Evolutionary conservation across 139 green algal species (phyloP).

Genomic region (Desmodesmus armatus): DNA sequence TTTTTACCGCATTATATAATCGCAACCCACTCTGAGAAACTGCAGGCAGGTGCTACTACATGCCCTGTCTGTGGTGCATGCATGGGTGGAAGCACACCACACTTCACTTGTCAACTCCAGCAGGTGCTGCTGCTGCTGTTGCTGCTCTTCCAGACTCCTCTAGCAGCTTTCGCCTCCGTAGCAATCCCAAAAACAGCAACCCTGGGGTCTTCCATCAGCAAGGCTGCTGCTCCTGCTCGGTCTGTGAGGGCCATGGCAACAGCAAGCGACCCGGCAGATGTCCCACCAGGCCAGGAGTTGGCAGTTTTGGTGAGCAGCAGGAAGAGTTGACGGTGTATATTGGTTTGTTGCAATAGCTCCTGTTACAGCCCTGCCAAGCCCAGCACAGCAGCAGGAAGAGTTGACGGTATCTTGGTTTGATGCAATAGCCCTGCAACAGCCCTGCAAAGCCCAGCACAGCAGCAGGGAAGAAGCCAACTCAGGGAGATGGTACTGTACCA

Average conservation of each 20-base stretch:
- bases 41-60: no score
- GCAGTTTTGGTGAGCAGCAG: background rate
- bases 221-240: background rate
- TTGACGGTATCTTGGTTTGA: background rate
- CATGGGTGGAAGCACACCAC: no score
- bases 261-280: no score
- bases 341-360: background rate
- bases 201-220: conserved; percentile 25
- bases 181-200: background rate
- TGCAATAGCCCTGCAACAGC: background rate
- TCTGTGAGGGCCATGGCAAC: conserved; percentile 11
- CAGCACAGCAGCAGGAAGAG: background rate
- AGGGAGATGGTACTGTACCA: background rate
- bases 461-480: background rate
- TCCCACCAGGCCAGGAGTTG: conserved; percentile 15
- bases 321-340: background rate
- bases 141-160: background rate
- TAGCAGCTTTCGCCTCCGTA: background rate
- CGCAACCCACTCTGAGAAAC: no score
- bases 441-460: background rate
- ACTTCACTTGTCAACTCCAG: no score
- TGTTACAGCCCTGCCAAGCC: background rate
- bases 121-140: conserved; percentile 6
- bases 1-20: no score
- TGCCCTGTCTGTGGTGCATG: no score